A percentile compares a stretch with the other conserved stretches of the same genome.
Evolutionary conservation across 352 stramenopile species (phyloP).

Genomic region (Blastocystis sp.): DNA sequence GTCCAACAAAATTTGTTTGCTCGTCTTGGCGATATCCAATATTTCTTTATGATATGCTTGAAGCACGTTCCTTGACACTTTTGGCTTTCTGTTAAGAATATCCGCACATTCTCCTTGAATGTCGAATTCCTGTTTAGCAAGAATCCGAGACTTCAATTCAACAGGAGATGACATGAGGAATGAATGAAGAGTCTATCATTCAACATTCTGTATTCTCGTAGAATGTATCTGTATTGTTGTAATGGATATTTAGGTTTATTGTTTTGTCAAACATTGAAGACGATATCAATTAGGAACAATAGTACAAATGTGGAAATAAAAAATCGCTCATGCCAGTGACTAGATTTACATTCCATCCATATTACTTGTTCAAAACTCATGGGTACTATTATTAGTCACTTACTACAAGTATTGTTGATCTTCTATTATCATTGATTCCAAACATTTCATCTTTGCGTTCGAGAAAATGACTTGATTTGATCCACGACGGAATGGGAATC

Average conservation of each 20-base stretch:
- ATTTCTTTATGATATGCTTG: slow-evolving; percentile 47
- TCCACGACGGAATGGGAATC: not conserved
- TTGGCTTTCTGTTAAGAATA: not conserved
- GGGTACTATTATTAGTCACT: too few species aligned
- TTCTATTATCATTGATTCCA: too few species aligned
- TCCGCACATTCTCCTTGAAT: not conserved
- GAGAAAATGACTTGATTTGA: not conserved
- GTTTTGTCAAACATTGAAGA: not conserved
- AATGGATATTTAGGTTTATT: not conserved
- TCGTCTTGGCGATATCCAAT: slow-evolving; percentile 8
- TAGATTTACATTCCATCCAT: not conserved
- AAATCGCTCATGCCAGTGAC: too few species aligned
- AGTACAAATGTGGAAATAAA: too few species aligned
- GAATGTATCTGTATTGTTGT: not conserved
- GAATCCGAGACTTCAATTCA: not conserved
- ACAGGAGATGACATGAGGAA: too few species aligned
- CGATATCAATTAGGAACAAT: too few species aligned
- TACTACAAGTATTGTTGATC: too few species aligned
- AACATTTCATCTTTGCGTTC: not conserved
- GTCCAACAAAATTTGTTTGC: slow-evolving; percentile 33
- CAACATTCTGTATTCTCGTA: not conserved
- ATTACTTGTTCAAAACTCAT: too few species aligned
- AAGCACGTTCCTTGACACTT: slow-evolving; percentile 28
- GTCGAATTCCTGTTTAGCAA: slow-evolving; percentile 15
- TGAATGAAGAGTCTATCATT: too few species aligned